Evolutionary conservation across 1,284 basidiomycete species (phyloP).

Genomic region (Cutaneotrichosporon sp.): DNA sequence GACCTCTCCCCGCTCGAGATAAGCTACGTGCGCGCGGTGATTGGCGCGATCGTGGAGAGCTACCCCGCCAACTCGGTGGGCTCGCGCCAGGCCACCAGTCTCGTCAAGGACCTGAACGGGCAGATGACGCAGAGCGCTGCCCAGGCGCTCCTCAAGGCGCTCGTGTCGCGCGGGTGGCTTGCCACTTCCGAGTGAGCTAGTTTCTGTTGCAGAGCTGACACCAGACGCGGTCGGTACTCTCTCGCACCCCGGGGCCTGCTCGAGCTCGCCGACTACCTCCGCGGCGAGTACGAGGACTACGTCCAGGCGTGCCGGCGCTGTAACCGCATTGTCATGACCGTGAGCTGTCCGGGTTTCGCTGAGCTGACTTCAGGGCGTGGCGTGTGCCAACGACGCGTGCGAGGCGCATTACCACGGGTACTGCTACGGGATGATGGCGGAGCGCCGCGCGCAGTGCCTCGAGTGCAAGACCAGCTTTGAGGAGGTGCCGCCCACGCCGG

Average conservation of each 20-base stretch:
- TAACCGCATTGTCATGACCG: constrained; percentile 37
- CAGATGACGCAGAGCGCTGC: constrained; percentile 35
- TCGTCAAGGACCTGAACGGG: constrained; percentile 24
- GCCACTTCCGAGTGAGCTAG: constrained; percentile 40
- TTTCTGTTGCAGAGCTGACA: not conserved
- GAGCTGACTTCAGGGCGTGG: constrained; percentile 34
- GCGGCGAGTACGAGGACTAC: constrained; percentile 37
- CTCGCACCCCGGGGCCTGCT: constrained; percentile 42
- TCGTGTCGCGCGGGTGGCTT: constrained; percentile 48
- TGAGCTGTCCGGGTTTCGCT: constrained; percentile 21
- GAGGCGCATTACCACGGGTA: constrained; percentile 41
- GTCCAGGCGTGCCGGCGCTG: constrained; percentile 42
- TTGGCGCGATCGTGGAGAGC: constrained; percentile 42
- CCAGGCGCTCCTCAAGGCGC: constrained; percentile 35
- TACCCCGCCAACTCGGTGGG: constrained; percentile 51
- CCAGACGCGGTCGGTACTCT: constrained; percentile 45
- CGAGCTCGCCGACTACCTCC: constrained; percentile 47
- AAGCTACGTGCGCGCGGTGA: constrained; percentile 43
- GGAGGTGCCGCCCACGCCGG: constrained; percentile 18
- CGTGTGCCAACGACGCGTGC: constrained; percentile 37
- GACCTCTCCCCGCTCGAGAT: constrained; percentile 48
- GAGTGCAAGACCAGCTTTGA: constrained; percentile 30
- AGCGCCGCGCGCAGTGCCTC: constrained; percentile 31
- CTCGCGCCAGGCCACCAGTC: constrained; percentile 33
- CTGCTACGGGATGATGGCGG: constrained; percentile 30